A percentile compares a stretch with the other conserved stretches of the same genome.
These are phyloP conservation scores for Blastosporella zonata DNA, from an alignment of 1,284 basidiomycete species.

Conservation along the genomic window DNA sequence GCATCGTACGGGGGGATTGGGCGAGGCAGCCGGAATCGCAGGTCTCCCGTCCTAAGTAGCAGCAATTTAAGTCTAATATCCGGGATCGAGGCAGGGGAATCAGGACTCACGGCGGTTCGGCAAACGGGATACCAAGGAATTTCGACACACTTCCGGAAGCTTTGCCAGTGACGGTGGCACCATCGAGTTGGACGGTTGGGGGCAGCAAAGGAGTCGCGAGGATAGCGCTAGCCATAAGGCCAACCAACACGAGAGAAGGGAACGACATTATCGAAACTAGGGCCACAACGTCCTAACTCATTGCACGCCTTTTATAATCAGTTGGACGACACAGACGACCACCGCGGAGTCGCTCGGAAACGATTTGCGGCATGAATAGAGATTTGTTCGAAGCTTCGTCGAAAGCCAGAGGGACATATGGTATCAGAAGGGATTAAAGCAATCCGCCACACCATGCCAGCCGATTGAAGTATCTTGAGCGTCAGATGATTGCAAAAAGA, in stretches of 20 bases:
- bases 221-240: background rate
- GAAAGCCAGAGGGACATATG: too few species aligned
- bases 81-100: too few species aligned
- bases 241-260: background rate
- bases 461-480: background rate
- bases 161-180: constrained; percentile 38
- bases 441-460: background rate
- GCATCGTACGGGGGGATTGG: constrained; percentile 38
- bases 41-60: constrained; percentile 40
- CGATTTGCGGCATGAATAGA: too few species aligned
- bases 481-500: background rate
- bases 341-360: too few species aligned
- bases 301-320: background rate
- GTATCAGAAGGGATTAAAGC: too few species aligned
- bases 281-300: background rate
- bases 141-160: constrained; percentile 28
- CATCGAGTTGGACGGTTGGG: constrained; percentile 37
- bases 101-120: constrained; percentile 38
- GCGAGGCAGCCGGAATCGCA: constrained; percentile 47
- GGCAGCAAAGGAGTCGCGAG: constrained; percentile 22
- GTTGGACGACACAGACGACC: background rate
- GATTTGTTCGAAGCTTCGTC: too few species aligned
- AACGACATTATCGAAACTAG: background rate
- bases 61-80: background rate
- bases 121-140: constrained; percentile 55